Base-by-base conservation (phyloP, 371 early-diverging fungal species). In the Parasitella parasitica region DNA sequence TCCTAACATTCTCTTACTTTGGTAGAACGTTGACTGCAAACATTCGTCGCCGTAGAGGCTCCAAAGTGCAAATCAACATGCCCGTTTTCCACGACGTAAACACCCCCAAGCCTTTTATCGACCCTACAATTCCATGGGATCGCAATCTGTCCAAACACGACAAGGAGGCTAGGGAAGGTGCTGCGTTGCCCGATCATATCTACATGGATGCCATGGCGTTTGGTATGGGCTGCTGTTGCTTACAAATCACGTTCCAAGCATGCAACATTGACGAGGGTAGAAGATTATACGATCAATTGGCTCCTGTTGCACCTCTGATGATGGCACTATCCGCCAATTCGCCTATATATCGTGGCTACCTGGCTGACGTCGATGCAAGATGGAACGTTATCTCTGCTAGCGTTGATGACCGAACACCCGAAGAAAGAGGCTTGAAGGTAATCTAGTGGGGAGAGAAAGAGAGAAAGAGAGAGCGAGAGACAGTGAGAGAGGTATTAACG, bases 141-240 rank as follows among this genome's bases (percentile, higher is more conserved):
- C 82, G 82, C 34, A 67, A 84, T 34, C 55, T 83, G 12, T 87
- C 84, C 56, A 77, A 82, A 20, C 86, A 86, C 63, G 88, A 88
- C 56, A 82, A 80, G 59, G 87, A 87, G 59, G 88, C 87, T 9
- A 81, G 82, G 38, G 67, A 80, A 28, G 86, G 92, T 2, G 92
- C 92, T 18, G 97, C 98, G 4, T 76, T 83, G 24, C 88, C 89
- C 0, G 93, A 97, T 69, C 95, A 96, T 76, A 94, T 98, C 46
- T 96, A 98, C 71, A 94, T 99, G 92, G 99, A 99, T 75, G 91
- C 95, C 16, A 99, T 99, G 99, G 95, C 95, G 41, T 99, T 99
- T 84, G 99, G 99, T 28, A 99, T 99, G 99, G 99, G 99, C 52
- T 98, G 97, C 80, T 95, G 92, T 69, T 98, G 99, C 71, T 84